Evolutionary conservation across 768 basidiomycete species (phyloP), one percentile per base, ranked within the genome.

Genomic region (Chiua virens): DNA sequence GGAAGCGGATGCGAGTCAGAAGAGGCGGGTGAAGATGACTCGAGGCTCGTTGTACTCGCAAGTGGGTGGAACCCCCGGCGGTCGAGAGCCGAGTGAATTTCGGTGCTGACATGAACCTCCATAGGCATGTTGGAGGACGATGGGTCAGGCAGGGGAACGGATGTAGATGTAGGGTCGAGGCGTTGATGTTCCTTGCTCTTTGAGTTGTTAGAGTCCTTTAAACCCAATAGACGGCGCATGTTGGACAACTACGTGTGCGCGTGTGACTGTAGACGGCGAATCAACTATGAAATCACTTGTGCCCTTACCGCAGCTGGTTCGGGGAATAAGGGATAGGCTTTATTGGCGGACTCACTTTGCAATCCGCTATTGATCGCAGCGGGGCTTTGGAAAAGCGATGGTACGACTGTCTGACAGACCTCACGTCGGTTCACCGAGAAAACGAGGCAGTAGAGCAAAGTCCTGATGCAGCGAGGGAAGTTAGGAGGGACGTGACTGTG

Each of bases 221-320:
- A 61, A 20, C 69, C 56, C 25, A 69, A 51, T 20, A 69, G 41
- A 49, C 69, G 67, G 40, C 69, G 69, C 67, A 68, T 68, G 47
- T 54, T 54, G 43, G 32, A 34, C 44, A 22, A 47, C 44, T 56
- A 58, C 41, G n/a, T 37, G 47, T 52, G 18, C 28, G 47, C 41
- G 52, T 45, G 42, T 49, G 27, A 39, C 49, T 61, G 57, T 47
- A 43, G 35, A 37, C 46, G 59, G 54, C 23, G 55, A 55, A 54
- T 57, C 52, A 65, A 44, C 52, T 34, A 43, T 46, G 35, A 50
- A 38, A 37, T 45, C 18, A 32, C 38, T 41, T 45, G 41, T 45
- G 34, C 52, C 40, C 54, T 47, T 53, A 50, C 62, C 60, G 56
- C 60, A 63, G 58, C 37, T 53, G 49, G 53, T 45, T 52, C 45